These are phyloP conservation scores for Panicum miliaceum DNA, from an alignment of 176 grass and related monocot species.

Conservation along the genomic window DNA sequence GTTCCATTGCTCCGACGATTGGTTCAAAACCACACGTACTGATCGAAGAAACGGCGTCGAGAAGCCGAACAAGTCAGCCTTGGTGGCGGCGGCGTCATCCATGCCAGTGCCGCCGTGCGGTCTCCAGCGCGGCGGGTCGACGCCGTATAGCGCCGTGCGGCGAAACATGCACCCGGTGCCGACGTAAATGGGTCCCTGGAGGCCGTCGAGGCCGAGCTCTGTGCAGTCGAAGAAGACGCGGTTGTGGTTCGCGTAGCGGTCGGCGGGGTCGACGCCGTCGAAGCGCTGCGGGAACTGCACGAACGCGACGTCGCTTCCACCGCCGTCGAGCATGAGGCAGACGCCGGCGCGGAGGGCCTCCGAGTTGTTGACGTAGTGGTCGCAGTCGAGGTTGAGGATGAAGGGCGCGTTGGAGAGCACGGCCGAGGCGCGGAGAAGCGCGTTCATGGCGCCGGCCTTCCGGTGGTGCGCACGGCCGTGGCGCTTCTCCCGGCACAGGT, in stretches of 20 bases:
- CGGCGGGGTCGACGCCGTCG: slow-evolving; percentile 68
- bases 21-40: neutral
- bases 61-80: neutral
- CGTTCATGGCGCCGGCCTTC: slow-evolving; percentile 43
- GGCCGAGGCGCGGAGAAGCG: slow-evolving; percentile 38
- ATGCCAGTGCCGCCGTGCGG: neutral
- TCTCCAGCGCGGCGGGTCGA: slow-evolving; percentile 27
- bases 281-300: slow-evolving; percentile 81
- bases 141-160: slow-evolving; percentile 22
- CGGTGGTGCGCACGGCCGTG: neutral
- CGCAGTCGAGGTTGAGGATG: slow-evolving; percentile 46
- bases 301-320: slow-evolving; percentile 47
- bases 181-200: slow-evolving; percentile 57
- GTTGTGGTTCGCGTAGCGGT: slow-evolving; percentile 77
- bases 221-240: slow-evolving; percentile 79
- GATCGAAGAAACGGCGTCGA: neutral
- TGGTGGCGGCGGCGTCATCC: neutral
- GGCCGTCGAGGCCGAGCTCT: slow-evolving; percentile 76
- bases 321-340: slow-evolving; percentile 28
- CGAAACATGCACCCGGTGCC: slow-evolving; percentile 43
- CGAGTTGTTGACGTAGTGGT: slow-evolving; percentile 48
- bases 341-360: slow-evolving; percentile 17
- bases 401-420: slow-evolving; percentile 42
- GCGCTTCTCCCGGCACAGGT: slow-evolving; percentile 40
- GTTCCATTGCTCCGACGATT: neutral